Base-by-base conservation (phyloP, 2,329 filamentous ascomycete genomes). In the Aspergillus sclerotialis region DNA sequence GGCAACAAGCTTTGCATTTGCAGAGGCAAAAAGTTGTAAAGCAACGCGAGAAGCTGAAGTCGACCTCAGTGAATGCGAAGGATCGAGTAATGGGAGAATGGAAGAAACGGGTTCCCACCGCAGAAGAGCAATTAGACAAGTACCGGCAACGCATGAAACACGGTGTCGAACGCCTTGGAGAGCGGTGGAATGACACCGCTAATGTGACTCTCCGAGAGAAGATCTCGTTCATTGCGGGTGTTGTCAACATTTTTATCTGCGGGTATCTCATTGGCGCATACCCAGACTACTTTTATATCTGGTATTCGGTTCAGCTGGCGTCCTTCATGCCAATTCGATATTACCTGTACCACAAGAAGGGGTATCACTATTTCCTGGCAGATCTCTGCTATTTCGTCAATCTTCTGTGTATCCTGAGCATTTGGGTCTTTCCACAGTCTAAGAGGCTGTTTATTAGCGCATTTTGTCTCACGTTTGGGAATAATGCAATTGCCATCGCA, bases 331-430 rank as follows among this genome's bases (percentile, higher is more conserved):
- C 92, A 9, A 85, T 98, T 47, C 83, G 92, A 31, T 90, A 78
- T 64, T 92, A 88, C 66, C 85, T 83, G 38, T 98, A 98, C 63
- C 87, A 87, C 56, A 80, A 81, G 50, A 84, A 84, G 38, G 92
- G 90, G 37, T 95, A 93, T 55, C 89, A 95, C 63, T 98, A 98
- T 67, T 96, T 98, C 64, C 70, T 96, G 17, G 90, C 89, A 24
- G 92, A 98, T 62, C 78, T 98, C 29, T 98, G 92, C 68, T 98
- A 98, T 66, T 98, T 96, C 55, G 88, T 94, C 72, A 98, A 98
- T 63, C 66, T 95, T 21, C 73, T 98, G 35, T 69, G 85, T 19
- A 70, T 90, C 43, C 68, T 93, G 40, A 84, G 80, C 48, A 76
- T 98, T 32, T 98, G 90, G 89, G 72, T 84, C 21, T 95, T 96